Evolutionary conservation across 2,329 filamentous ascomycete genomes (phyloP), one percentile per base, ranked within the genome.

Genomic region (Triangularia setosa): DNA sequence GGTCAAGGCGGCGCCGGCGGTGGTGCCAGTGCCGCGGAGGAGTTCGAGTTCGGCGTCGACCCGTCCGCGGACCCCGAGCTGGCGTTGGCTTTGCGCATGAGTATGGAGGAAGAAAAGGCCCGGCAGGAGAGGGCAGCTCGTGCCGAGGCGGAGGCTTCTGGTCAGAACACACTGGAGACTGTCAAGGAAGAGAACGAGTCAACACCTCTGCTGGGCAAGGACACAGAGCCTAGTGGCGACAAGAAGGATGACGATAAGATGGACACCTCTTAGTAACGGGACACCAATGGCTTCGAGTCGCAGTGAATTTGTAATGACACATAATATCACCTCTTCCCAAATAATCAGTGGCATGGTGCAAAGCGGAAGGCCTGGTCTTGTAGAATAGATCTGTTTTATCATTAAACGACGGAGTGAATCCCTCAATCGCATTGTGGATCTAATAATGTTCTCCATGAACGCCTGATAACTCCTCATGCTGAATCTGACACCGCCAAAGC

Each of bases 81-180:
- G 73, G 95, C 95, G 23, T 86, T 99, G 71, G 95, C 95, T 60
- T 82, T 99, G 75, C 89, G 95, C 68, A 97, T 99, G 92, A 96
- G 92, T 78, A 92, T 96, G 86, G 95, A 99, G 77, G 95, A 99
- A 76, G 95, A 99, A 79, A 96, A 96, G 81, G 93, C 93, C 67
- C 84, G 95, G 72, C 89, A 96, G 78, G 93, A 97, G 77, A 92
- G 92, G 79, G 87, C 90, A 73, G 91, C 90, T 71, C 87, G 88
- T 72, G 87, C 92, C 68, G 89, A 91, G 71, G 89, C 91, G 70
- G 85, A 87, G 70, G 84, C 86, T 53, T 85, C 90, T 61, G 68
- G 70, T 59, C 72, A 72, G 66, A 67, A 69, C 24, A 68, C 66
- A 57, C 82, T 98, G 70, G 92, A 93, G 73, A 87, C 87, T 56